Evolutionary conservation across 2,329 filamentous ascomycete genomes (phyloP), one percentile per base, ranked within the genome.

Genomic region (Monilinia polystroma): DNA sequence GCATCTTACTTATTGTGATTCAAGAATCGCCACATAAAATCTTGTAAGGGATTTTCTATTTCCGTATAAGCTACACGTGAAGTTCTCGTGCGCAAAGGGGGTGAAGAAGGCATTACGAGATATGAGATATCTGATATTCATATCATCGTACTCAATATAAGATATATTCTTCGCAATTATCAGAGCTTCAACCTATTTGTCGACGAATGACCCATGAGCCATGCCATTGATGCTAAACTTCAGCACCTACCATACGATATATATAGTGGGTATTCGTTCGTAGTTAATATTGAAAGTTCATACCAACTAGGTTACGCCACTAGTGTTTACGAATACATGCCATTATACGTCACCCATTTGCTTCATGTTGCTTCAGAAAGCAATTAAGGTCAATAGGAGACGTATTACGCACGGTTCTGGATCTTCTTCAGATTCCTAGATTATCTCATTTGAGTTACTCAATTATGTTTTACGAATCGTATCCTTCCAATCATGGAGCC

Each of bases 301-400:
- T 45, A 35, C 43, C 12, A 18, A 45, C 41, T 45, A 45, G 32
- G 32, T 45, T 18, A 14, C 43, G 7, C 16, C 16, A 43, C 41
- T 45, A 45, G 41, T 45, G 41, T 45, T 58, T 29, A 8, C 56
- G 12, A 14, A 58, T n/a, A 3, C 41, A 47, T n/a, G 23, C 26
- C 43, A 47, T n/a, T 26, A 16, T 16, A 47, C 56, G 41, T 59
- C 56, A 47, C 18, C 41, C 41, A 32, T 59, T 47, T 59, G 56
- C 41, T 35, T 59, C 26, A 32, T 20, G 20, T 14, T 59, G 11
- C 56, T 45, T 26, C 35, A 43, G n/a, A 23, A 26, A 41, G 1
- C 20, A 18, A 3, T 14, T 2, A 43, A 20, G n/a, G 41, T 58
- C 7, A 32, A 16, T 29, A 16, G 26, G 29, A 32, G 26, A 53